A percentile compares a stretch with the other conserved stretches of the same genome.
Evolutionary conservation across 2,329 filamentous ascomycete genomes (phyloP).

Genomic region (Exophiala calicioides): DNA sequence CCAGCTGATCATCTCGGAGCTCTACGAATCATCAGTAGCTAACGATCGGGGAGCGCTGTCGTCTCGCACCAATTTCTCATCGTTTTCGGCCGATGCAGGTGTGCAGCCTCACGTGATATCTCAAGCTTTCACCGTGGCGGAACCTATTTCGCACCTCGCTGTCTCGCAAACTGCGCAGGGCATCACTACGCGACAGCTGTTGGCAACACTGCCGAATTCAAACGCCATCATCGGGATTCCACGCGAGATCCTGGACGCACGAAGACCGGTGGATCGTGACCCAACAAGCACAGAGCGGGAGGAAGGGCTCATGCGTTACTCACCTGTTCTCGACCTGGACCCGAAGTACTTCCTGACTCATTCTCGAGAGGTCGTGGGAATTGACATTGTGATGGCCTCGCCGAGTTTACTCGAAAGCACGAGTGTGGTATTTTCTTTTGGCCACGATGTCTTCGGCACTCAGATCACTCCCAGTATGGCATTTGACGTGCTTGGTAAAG

Average conservation of each 20-base stretch:
- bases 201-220: constrained; percentile 73
- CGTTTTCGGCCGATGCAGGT: constrained; percentile 65
- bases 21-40: constrained; percentile 80
- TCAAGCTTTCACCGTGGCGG: constrained; percentile 77
- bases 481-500: constrained; percentile 90
- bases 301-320: constrained; percentile 79
- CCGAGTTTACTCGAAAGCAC: constrained; percentile 89
- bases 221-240: constrained; percentile 79
- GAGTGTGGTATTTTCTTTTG: constrained; percentile 83
- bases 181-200: constrained; percentile 78
- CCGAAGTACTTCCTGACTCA: constrained; percentile 79
- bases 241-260: constrained; percentile 76
- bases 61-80: constrained; percentile 68
- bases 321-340: constrained; percentile 77
- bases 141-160: constrained; percentile 74
- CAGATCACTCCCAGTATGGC: constrained; percentile 81
- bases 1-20: constrained; percentile 80
- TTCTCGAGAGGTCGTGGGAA: constrained; percentile 74
- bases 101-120: constrained; percentile 73
- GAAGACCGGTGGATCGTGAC: constrained; percentile 81
- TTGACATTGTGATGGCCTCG: constrained; percentile 70
- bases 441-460: constrained; percentile 81
- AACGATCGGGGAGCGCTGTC: constrained; percentile 83
- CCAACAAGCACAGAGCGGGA: constrained; percentile 75
- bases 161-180: constrained; percentile 91